Conservation (phyloP, 2,329 filamentous ascomycete species). For the Sordariomycetes sp. region DNA sequence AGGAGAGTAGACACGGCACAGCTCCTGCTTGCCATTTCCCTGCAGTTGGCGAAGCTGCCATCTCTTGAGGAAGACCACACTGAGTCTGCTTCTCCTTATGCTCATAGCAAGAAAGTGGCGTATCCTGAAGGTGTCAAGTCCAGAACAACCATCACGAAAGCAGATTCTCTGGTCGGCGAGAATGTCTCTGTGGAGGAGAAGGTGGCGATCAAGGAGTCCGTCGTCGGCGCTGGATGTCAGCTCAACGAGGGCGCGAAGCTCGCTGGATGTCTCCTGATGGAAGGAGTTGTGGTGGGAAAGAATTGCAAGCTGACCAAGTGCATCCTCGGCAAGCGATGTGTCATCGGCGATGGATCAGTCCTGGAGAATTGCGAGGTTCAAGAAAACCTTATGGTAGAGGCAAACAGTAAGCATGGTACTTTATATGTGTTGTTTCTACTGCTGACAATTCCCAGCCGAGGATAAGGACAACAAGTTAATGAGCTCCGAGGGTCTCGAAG, state of each 20-base stretch:
- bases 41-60: slow-evolving; percentile 79
- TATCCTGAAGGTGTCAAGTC: slow-evolving; percentile 75
- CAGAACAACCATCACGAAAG: slow-evolving; percentile 71
- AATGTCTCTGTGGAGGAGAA: slow-evolving; percentile 88
- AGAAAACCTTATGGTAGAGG: slow-evolving; percentile 77
- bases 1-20: slow-evolving; percentile 83
- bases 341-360: slow-evolving; percentile 73
- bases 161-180: slow-evolving; percentile 75
- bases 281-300: slow-evolving; percentile 77
- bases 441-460: no score
- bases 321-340: slow-evolving; percentile 71
- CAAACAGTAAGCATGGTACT: slow-evolving; percentile 49
- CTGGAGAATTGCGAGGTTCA: slow-evolving; percentile 89
- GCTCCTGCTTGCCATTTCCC: slow-evolving; percentile 70
- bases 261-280: slow-evolving; percentile 85
- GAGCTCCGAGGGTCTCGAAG: slow-evolving; percentile 57
- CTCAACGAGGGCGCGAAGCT: slow-evolving; percentile 81
- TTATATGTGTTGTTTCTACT: not conserved
- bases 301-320: slow-evolving; percentile 80
- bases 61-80: slow-evolving; percentile 55
- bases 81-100: slow-evolving; percentile 58
- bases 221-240: slow-evolving; percentile 79
- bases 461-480: slow-evolving; percentile 60
- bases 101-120: slow-evolving; percentile 71
- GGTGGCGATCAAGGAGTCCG: slow-evolving; percentile 83